Base-by-base conservation (phyloP, 805 yeast genomes). In the Saccharomycopsis fermentans region DNA sequence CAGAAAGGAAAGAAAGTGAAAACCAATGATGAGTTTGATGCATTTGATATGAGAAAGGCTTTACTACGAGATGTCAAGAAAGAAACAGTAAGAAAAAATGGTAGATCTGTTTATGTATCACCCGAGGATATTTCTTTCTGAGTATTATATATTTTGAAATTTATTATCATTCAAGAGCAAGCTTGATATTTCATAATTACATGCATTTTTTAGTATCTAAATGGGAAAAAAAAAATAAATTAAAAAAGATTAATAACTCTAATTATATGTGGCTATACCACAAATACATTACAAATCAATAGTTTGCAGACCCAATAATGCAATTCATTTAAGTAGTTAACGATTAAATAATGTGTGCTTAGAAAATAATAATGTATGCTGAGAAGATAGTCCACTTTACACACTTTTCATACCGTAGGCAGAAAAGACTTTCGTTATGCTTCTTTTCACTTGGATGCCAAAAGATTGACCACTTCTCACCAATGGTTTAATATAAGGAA, bases 31-130 rank as follows among this genome's bases (percentile, higher is more conserved):
- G 79, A 77, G 21, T 77, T 80, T 53, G 97, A 92, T 74, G 98
- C 97, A 0, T 91, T 82, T 69, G 96, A 89, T 69, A 87, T 87
- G 96, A 73, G 96, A 58, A 81, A 83, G 65, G 74, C 81, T 32
- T 74, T 85, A 71, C 75, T 74, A 4, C 70, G 89, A 57, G 92
- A 87, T 66, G 65, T 66, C 1, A 75, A 80, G 0, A 63, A 71
- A 9, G 79, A 77, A 62, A 81, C 87, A 17, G 74, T 81, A 3
- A 68, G 92, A 58, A 69, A 70, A 0, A 78, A 86, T 65, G 96
- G 95, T 0, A 75, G 82, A 27, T 76, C 78, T 26, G 75, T 75
- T 35, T 74, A 81, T 62, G 86, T 83, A 16, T 70, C 81, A 55
- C 94, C 96, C 0, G 77, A 81, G 39, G 92, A 87, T 56, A 53